Base-by-base conservation (phyloP, 2,329 filamentous ascomycete species). In the Aspergillus candidus region DNA sequence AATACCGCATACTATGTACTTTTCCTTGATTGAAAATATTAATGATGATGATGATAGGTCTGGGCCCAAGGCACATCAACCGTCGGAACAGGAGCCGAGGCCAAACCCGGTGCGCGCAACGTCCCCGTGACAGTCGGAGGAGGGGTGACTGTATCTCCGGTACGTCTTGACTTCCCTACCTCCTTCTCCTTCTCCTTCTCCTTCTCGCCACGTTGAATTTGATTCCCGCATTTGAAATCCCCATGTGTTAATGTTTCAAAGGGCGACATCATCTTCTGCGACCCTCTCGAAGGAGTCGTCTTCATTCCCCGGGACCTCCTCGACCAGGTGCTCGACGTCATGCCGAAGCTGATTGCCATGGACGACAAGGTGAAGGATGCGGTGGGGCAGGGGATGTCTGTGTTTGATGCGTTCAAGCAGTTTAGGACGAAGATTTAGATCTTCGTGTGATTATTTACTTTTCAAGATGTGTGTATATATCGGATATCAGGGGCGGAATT, bases 181-280 rank as follows among this genome's bases (percentile, higher is more conserved):
- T 4, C 6, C 12, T 32, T n/a, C 29, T 14, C 11, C 27, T n/a
- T n/a, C n/a, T n/a, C n/a, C n/a, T n/a, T n/a, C n/a, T n/a, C n/a
- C n/a, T n/a, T n/a, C n/a, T n/a, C n/a, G n/a, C n/a, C n/a, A n/a
- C n/a, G n/a, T n/a, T n/a, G n/a, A n/a, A n/a, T n/a, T n/a, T n/a
- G n/a, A n/a, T n/a, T n/a, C n/a, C n/a, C n/a, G n/a, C 14, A 32
- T 5, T 10, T 29, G 22, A 1, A 18, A 8, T 13, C 38, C 18
- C 43, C 31, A 44, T 43, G 18, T 39, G 18, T 35, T 47, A 35
- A 40, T 32, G 33, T 38, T 29, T 22, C 18, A 13, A 40, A 61
- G 69, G 82, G 84, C 6, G 86, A 89, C 62, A 73, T 88, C 32
- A 72, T 86, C 36, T 82, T 87, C 63, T 77, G 79, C 44, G 86